These are phyloP conservation scores for Aspergillus brasiliensis DNA, from an alignment of 2,329 filamentous ascomycete genomes.

Conservation along the genomic window DNA sequence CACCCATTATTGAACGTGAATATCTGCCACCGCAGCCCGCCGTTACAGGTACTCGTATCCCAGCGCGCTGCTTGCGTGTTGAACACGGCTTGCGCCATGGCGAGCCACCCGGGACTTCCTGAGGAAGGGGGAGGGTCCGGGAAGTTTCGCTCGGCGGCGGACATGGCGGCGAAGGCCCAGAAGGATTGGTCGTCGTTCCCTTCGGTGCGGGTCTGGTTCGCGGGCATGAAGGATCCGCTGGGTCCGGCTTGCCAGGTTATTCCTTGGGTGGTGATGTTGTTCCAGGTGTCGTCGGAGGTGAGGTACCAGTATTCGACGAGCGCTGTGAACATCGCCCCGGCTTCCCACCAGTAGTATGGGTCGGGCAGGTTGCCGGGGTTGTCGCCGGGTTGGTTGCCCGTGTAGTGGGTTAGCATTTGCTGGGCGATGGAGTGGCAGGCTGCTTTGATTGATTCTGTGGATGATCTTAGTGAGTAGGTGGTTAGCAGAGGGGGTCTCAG, in stretches of 20 bases:
- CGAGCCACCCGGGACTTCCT: constrained; percentile 70
- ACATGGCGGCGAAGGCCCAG: constrained; percentile 60
- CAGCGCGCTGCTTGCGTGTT: constrained; percentile 74
- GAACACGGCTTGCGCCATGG: constrained; percentile 75
- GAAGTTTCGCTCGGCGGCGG: constrained; percentile 54
- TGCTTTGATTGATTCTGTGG: constrained; percentile 50
- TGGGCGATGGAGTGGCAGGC: constrained; percentile 49
- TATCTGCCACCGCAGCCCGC: constrained; percentile 60
- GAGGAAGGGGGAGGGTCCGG: constrained; percentile 47
- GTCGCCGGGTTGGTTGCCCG: constrained; percentile 49
- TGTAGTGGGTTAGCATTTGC: constrained; percentile 57
- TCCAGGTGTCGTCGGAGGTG: constrained; percentile 45
- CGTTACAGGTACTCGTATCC: constrained; percentile 67
- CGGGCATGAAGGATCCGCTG: constrained; percentile 43
- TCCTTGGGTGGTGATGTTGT: constrained; percentile 39
- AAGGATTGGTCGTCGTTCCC: constrained; percentile 63
- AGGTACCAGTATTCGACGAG: constrained; percentile 48
- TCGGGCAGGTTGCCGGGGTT: constrained; percentile 53
- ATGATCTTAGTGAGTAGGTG: background rate
- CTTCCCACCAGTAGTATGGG: constrained; percentile 53
- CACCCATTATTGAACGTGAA: constrained; percentile 39
- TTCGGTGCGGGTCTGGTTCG: constrained; percentile 45
- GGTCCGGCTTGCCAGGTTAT: constrained; percentile 43
- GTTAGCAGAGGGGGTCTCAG: background rate
- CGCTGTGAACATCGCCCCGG: constrained; percentile 45